Percentiles rank a stretch among this genome's conserved stretches.
Evolutionary conservation across 257 asterid genomes (phyloP).

Genomic region (Coffea canephora): DNA sequence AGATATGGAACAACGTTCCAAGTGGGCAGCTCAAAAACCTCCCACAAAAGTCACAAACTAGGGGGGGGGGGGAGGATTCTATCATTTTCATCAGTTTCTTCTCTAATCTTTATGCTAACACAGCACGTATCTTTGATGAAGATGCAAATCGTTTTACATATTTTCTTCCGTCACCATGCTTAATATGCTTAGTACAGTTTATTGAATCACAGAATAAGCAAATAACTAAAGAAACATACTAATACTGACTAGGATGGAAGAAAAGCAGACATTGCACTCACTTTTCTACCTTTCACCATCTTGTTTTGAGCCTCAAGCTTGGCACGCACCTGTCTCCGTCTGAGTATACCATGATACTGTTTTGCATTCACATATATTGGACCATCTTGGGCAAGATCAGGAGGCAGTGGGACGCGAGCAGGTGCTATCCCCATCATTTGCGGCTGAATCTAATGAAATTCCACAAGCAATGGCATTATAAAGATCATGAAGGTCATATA

Average conservation of each 20-base stretch:
- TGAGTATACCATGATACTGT: slow-evolving; percentile 83
- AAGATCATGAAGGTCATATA: neutral
- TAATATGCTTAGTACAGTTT: neutral
- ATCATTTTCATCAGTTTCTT: neutral
- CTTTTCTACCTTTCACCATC: slow-evolving; percentile 76
- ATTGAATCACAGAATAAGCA: neutral
- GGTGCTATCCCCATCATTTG: slow-evolving; percentile 54
- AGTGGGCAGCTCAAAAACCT: neutral
- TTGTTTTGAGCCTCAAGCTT: slow-evolving; percentile 95
- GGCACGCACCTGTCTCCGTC: slow-evolving; percentile 90
- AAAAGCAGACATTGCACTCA: slow-evolving; percentile 28
- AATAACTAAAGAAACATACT: neutral
- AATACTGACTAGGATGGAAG: neutral
- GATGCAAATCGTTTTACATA: neutral
- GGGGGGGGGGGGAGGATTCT: neutral
- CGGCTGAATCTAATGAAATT: slow-evolving; percentile 49
- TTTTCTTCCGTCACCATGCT: neutral
- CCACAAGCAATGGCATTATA: neutral
- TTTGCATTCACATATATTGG: slow-evolving; percentile 92
- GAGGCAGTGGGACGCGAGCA: slow-evolving; percentile 77
- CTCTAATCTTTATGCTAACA: too few species aligned
- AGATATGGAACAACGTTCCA: neutral
- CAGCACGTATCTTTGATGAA: neutral
- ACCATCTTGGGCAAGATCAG: slow-evolving; percentile 79
- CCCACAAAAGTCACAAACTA: neutral